These are phyloP conservation scores for Septoria petroselini DNA, from an alignment of 2,329 filamentous ascomycete genomes.

Conservation along the genomic window DNA sequence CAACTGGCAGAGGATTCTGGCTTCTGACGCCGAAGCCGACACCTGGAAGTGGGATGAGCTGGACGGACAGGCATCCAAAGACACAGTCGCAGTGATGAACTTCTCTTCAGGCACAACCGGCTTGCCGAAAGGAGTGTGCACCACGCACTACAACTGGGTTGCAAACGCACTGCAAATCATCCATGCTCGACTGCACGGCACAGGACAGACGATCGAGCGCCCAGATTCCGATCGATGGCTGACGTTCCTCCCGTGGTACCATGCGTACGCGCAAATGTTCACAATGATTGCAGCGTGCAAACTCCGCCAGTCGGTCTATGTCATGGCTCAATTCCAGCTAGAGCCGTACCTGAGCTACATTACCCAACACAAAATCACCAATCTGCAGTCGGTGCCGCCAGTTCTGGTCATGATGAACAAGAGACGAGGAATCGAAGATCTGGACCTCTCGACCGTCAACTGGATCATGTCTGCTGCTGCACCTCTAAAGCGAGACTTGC, in stretches of 20 bases:
- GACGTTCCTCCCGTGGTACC: conserved; percentile 71
- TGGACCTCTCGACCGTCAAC: conserved; percentile 46
- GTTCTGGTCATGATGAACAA: conserved; percentile 72
- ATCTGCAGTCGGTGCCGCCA: conserved; percentile 67
- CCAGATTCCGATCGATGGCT: conserved; percentile 54
- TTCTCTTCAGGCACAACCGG: conserved; percentile 79
- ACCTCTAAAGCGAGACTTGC: conserved; percentile 15
- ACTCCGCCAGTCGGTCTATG: conserved; percentile 60
- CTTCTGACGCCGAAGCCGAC: conserved; percentile 1
- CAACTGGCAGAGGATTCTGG: conserved; percentile 8
- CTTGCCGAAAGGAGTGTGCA: conserved; percentile 77
- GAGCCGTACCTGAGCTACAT: conserved; percentile 52
- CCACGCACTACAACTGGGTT: conserved; percentile 74
- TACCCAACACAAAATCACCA: conserved; percentile 65
- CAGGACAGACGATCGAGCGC: conserved; percentile 57
- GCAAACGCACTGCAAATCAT: conserved; percentile 60
- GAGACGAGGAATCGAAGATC: conserved; percentile 61
- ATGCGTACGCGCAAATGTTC: conserved; percentile 58
- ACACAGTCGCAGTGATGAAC: conserved; percentile 64
- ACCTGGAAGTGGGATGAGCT: conserved; percentile 13
- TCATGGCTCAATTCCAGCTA: conserved; percentile 78
- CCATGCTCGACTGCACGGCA: conserved; percentile 47
- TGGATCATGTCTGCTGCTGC: conserved; percentile 22
- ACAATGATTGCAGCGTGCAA: conserved; percentile 12
- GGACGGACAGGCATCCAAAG: conserved; percentile 3